Percentiles rank a stretch among this genome's conserved stretches.
These are phyloP conservation scores for Lipomyces anomalus DNA, from an alignment of 805 yeast genomes.

Conservation along the genomic window DNA sequence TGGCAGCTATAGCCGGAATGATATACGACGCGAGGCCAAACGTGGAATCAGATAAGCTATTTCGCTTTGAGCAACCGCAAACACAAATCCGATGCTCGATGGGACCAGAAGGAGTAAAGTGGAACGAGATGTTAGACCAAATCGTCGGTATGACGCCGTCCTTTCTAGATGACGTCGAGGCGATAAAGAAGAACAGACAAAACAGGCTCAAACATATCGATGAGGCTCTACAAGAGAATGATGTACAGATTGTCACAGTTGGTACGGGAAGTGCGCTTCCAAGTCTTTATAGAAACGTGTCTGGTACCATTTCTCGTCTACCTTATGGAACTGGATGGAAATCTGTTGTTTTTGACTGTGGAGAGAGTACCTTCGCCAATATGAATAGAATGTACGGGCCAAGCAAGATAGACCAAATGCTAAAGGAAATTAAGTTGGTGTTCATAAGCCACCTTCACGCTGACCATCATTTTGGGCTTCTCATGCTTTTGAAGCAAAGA, in stretches of 20 bases:
- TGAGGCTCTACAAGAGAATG: neutral
- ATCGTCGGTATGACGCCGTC: neutral
- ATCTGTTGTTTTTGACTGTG: slow-evolving; percentile 76
- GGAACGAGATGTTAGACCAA: neutral
- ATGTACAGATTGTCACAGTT: slow-evolving; percentile 62
- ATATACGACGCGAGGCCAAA: neutral
- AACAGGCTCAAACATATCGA: too few relatives aligned
- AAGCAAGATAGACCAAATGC: slow-evolving; percentile 39
- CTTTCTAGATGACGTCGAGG: slow-evolving; percentile 3
- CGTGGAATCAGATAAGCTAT: neutral
- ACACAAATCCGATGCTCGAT: neutral
- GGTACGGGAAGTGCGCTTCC: slow-evolving; percentile 96
- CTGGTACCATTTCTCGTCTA: slow-evolving; percentile 68
- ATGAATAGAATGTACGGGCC: slow-evolving; percentile 57
- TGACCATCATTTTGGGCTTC: slow-evolving; percentile 87
- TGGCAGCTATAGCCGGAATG: neutral
- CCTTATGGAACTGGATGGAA: slow-evolving; percentile 38
- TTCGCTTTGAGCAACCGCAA: neutral
- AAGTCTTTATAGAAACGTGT: slow-evolving; percentile 75
- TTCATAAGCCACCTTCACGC: slow-evolving; percentile 91
- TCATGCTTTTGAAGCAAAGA: slow-evolving; percentile 69
- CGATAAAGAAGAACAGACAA: too few relatives aligned
- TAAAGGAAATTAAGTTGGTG: slow-evolving; percentile 58
- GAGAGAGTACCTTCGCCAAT: slow-evolving; percentile 83
- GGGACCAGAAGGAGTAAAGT: neutral